Base-by-base conservation (phyloP, 1,284 basidiomycete genomes). In the Pholiota adiposa region DNA sequence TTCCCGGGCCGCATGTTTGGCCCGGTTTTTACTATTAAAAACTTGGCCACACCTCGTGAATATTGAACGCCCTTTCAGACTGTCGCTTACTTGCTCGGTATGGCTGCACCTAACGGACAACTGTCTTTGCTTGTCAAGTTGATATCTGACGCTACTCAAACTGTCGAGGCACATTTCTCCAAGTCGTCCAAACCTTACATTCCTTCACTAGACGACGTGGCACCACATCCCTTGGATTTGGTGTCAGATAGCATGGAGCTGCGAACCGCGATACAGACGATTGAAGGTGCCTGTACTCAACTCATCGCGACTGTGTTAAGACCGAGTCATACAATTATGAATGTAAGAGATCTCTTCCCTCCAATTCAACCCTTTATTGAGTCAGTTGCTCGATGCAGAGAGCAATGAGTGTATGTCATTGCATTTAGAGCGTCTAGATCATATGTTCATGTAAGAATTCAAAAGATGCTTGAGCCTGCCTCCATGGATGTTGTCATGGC, bases 261-360 rank as follows among this genome's bases (percentile, higher is more conserved):
- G 46, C 61, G 61, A 25, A 50, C 60, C 14, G 66, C 70, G 1
- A 58, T 72, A 19, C 69, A 69, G 44, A 60, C 60, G 3, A 65
- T 72, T 3, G 69, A 72, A 54, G 68, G 66, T 11, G 69, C 70
- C 11, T 73, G 69, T 48, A 63, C 65, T 2, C 70, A 72, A 41
- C 63, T 72, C 3, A 61, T 59, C 8, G 62, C 69, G 1, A 69
- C 65, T 4, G 65, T 70, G 1, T 64, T 61, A 7, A 60, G 64
- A 14, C 71, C 70, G 6, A 63, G 55, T 23, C 65, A 69, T 54
- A 67, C 65, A 2, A 54, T 72, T 3, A 52, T 68, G 21, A 70
- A 70, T 59, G 70, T 70, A 27, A 2, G 44, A 44, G 43, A 58
- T 36, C n/a, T 18, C 4, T 2, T 34, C 19, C 5, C 6, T 11